Base-by-base conservation (phyloP, 2,329 filamentous ascomycete species). In the Fusarium subtropicale region DNA sequence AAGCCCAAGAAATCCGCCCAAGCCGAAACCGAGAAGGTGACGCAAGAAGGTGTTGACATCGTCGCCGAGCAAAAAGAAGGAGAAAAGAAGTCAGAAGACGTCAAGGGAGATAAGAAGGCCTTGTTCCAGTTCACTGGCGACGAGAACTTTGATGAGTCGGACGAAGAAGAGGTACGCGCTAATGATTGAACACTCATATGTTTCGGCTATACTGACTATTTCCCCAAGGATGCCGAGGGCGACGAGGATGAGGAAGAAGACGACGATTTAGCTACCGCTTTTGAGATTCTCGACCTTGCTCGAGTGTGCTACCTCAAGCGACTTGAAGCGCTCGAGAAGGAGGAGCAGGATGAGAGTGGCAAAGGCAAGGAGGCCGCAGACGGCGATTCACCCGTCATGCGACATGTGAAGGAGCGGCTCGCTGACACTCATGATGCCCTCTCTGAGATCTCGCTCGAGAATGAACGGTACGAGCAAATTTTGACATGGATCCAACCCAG, bases 371-470 rank as follows among this genome's bases (percentile, higher is more conserved):
- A 83, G 61, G 76, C 75, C 36, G 76, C 76, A 18, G 75, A 80
- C 36, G 77, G 77, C 24, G 81, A 84, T 54, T 80, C 79, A 10
- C 79, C 81, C 41, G 73, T 77, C 3, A 69, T 84, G 44, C 81
- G 85, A 69, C 88, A 92, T 64, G 84, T 94, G 76, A 94, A 94
- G 80, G 93, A 97, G 80, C 90, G 93, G 59, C 87, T 98, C 34
- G 93, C 93, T 64, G 96, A 99, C 77, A 97, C 93, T 11, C 93
- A 97, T 78, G 94, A 97, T 77, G 87, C 97, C 58, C 91, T 98
- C 66, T 92, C 94, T 12, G 96, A 99, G 80, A 97, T 99, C 66
- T 97, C 92, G n/a, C 85, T 99, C 30, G 96, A 99, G 82, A 97
- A 96, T 72, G 96, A 98, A 81, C 90, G 92, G 83, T 90, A 81